phyloP scores from a whole-genome alignment of 441 rosid genomes.

The Erodium texanum region DNA sequence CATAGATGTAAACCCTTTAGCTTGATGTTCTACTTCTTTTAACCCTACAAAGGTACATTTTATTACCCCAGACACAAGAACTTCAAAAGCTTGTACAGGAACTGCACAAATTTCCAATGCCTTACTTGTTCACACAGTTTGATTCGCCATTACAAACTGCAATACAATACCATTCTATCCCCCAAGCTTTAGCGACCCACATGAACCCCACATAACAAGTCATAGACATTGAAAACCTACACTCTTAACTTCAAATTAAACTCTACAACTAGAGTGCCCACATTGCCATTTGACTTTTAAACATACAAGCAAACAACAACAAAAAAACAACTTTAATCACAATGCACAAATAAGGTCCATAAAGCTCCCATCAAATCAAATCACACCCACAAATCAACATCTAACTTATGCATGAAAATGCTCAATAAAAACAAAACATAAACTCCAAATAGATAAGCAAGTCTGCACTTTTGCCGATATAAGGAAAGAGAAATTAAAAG shows the following conservation, averaged over 20 bases:
- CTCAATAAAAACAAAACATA: neutral
- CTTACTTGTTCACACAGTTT: neutral
- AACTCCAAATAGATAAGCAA: neutral
- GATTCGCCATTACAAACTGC: neutral
- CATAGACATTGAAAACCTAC: neutral
- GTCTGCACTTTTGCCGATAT: no score
- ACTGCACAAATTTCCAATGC: neutral
- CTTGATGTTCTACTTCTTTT: neutral
- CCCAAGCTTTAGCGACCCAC: neutral
- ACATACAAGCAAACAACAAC: neutral
- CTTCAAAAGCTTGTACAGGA: neutral
- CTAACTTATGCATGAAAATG: neutral
- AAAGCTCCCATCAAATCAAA: neutral
- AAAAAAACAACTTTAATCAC: neutral
- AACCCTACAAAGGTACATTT: neutral
- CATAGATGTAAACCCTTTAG: neutral
- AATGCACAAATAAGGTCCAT: constrained; percentile 6
- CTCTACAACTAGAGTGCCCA: constrained; percentile 3
- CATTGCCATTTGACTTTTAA: neutral
- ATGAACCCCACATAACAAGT: neutral
- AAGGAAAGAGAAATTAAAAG: neutral
- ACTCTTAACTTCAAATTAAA: neutral
- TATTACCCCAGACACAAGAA: neutral
- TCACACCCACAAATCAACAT: neutral
- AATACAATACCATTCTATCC: neutral